Conservation (phyloP, 148 eudicot species). For the Chenopodium formosanum region DNA sequence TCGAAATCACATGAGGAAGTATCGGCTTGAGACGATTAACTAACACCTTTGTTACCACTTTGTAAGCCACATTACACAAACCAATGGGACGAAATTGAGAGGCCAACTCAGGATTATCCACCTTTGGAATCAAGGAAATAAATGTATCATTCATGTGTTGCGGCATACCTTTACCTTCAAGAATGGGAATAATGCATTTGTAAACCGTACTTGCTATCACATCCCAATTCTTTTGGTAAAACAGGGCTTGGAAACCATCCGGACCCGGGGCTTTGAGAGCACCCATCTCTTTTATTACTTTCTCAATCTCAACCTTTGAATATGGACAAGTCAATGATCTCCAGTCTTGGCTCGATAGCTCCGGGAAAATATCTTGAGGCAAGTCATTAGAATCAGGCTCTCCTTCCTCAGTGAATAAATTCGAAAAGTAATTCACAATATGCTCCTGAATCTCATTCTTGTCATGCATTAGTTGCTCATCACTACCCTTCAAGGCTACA, state of each 20-base stretch:
- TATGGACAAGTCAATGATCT: rapidly evolving
- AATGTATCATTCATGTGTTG: neutral
- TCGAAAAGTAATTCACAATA: neutral
- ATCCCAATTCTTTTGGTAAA: neutral
- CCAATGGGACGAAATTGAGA: neutral
- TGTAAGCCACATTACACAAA: neutral
- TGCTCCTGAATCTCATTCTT: neutral
- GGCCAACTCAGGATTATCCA: neutral
- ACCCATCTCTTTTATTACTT: neutral
- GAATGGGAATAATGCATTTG: neutral
- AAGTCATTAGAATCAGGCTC: neutral
- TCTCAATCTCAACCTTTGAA: neutral
- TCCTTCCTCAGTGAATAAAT: neutral
- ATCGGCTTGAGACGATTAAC: neutral
- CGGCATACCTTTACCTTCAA: neutral
- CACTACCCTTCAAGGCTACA: neutral
- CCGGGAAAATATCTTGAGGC: neutral
- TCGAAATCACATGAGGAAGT: neutral
- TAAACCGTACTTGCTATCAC: neutral
- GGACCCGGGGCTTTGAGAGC: neutral
- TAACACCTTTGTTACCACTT: neutral
- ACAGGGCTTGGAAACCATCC: neutral
- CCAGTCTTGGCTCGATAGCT: neutral
- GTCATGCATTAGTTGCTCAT: neutral
- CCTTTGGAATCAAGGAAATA: neutral